phyloP scores from a whole-genome alignment of 164 flowering plant genomes.

The Buxus sempervirens region DNA sequence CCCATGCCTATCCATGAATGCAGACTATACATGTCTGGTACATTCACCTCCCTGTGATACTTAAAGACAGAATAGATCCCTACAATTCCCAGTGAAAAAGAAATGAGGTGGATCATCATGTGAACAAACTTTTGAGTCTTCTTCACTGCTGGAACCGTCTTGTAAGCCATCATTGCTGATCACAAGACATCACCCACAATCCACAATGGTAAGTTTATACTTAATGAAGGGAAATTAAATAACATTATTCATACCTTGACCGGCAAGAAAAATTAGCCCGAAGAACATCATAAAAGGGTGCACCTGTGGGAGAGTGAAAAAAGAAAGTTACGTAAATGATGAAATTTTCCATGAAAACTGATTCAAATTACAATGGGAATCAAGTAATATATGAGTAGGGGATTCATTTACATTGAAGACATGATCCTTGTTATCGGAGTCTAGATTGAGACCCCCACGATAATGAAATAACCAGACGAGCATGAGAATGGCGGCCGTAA shows the following conservation, averaged over 20 bases:
- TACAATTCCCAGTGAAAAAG: constrained; percentile 46
- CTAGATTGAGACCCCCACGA: constrained; percentile 37
- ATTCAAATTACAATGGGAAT: no score
- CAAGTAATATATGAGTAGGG: no score
- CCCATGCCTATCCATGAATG: no score
- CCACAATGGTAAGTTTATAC: no score
- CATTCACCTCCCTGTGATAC: constrained; percentile 33
- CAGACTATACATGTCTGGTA: constrained; percentile 47
- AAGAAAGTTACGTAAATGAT: no score
- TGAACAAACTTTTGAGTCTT: constrained; percentile 46
- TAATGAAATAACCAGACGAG: no score
- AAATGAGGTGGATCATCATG: constrained; percentile 38
- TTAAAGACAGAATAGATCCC: constrained; percentile 72
- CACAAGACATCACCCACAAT: no score
- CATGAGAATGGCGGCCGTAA: no score
- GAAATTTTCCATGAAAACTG: no score
- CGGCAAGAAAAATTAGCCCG: constrained; percentile 52
- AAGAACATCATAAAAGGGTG: constrained; percentile 72
- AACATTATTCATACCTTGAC: constrained; percentile 57
- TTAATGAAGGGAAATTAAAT: no score
- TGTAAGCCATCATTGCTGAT: constrained; percentile 73
- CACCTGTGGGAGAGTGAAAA: constrained; percentile 36
- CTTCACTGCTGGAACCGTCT: constrained; percentile 35
- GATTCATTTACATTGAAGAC: constrained; percentile 48
- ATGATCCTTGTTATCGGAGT: constrained; percentile 27